Evolutionary conservation across 371 early-diverging fungal species (phyloP), one percentile per base, ranked within the genome.

Genomic region (Batrachochytrium dendrobatidis): DNA sequence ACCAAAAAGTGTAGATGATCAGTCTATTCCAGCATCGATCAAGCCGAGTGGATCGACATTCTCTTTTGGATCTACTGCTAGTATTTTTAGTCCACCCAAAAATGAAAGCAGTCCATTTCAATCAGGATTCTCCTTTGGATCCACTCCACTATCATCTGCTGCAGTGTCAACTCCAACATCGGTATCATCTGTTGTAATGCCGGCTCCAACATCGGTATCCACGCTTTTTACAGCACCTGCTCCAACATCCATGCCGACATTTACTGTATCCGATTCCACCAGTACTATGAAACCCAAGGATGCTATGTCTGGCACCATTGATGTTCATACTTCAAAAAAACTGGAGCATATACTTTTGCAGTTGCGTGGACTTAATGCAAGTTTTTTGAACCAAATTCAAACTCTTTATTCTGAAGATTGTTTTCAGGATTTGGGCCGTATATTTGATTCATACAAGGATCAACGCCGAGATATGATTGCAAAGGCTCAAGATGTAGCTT

Each of bases 161-260:
- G 15, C 39, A 39, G 39, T n/a, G 15, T 12, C 39, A 12, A 12
- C 39, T 39, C 39, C 39, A 39, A 15, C 39, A 15, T 12, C 39
- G 12, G 15, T n/a, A 39, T n/a, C 39, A 39, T 39, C 39, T 12
- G n/a, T n/a, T 12, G 15, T n/a, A 15, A n/a, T n/a, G 39, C 39
- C 39, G n/a, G 12, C 39, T n/a, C 12, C 12, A n/a, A 12, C 39
- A 39, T 39, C 39, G 39, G 39, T n/a, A 39, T n/a, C 39, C 39
- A 39, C 39, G 39, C 39, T n/a, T n/a, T 39, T 39, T 39, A n/a
- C 15, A 15, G 39, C 39, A 39, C n/a, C 39, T 12, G 15, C 39
- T 39, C n/a, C 39, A 39, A n/a, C 39, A 39, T 39, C 39, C 39
- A n/a, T 39, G 39, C n/a, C 39, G 39, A 39, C 12, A n/a, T 39